Conservation (phyloP, 140 eudicot species). For the Stevia rebaudiana region DNA sequence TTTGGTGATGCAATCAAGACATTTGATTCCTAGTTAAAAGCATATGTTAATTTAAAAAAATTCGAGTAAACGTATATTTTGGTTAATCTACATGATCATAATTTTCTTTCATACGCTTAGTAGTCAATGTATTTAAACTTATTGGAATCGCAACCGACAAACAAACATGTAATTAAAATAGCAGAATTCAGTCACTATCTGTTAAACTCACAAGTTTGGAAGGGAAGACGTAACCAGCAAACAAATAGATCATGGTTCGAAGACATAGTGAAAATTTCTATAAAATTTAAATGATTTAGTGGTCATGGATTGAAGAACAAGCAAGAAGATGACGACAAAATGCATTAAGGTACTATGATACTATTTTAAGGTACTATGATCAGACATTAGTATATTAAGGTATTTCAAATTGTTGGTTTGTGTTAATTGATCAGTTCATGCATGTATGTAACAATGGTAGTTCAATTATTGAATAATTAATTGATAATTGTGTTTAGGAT, state of each 20-base stretch:
- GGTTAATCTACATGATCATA: neutral
- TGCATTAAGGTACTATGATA: conserved; percentile 27
- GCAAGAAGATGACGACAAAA: conserved; percentile 25
- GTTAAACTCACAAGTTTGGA: too few species aligned
- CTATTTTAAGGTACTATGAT: too few species aligned
- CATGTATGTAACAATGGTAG: conserved; percentile 20
- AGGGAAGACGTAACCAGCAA: too few species aligned
- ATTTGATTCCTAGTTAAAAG: conserved; percentile 15
- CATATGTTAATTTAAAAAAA: neutral
- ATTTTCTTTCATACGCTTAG: neutral
- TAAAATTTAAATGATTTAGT: too few species aligned
- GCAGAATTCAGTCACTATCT: too few species aligned
- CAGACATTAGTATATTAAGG: neutral
- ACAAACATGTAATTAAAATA: too few species aligned
- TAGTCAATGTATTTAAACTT: neutral
- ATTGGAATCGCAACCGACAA: too few species aligned
- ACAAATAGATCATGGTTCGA: too few species aligned
- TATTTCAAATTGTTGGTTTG: conserved; percentile 17
- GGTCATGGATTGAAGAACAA: conserved; percentile 23
- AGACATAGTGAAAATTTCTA: too few species aligned
- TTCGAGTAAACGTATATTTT: neutral
- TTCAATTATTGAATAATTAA: conserved; percentile 26
- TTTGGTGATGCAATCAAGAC: conserved; percentile 27
- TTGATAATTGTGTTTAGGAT: conserved; percentile 25
- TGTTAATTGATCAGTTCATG: conserved; percentile 35